Evolutionary conservation across 768 basidiomycete species (phyloP).

Genomic region (Ramaria rubella): DNA sequence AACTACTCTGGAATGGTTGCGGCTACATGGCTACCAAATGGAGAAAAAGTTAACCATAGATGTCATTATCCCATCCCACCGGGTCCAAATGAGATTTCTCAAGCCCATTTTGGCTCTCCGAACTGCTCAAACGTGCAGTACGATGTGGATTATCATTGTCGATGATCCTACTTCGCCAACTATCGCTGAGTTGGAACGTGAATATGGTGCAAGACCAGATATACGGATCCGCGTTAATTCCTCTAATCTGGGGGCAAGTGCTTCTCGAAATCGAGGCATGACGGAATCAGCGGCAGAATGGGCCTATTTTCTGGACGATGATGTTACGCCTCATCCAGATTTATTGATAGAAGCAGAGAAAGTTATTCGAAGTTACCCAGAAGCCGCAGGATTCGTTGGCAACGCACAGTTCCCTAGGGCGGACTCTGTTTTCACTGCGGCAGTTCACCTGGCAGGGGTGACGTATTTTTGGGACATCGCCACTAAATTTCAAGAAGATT

Average conservation of each 20-base stretch:
- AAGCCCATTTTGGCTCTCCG: constrained; percentile 39
- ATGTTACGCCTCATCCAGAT: constrained; percentile 37
- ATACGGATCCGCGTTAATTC: constrained; percentile 48
- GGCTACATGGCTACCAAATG: constrained; percentile 15
- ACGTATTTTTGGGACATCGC: constrained; percentile 62
- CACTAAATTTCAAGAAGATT: constrained; percentile 36
- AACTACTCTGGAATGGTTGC: constrained; percentile 33
- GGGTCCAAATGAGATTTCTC: constrained; percentile 41
- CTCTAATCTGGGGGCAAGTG: constrained; percentile 44
- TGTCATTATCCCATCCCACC: constrained; percentile 50
- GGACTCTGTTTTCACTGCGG: constrained; percentile 42
- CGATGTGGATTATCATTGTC: constrained; percentile 53
- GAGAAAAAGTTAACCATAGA: constrained; percentile 43
- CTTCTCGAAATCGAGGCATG: constrained; percentile 49
- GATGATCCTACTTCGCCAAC: constrained; percentile 44
- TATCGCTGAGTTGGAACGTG: constrained; percentile 32
- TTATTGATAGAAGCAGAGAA: constrained; percentile 42
- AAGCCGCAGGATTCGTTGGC: constrained; percentile 51
- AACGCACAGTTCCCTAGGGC: constrained; percentile 44
- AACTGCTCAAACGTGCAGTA: constrained; percentile 35
- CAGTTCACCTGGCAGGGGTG: constrained; percentile 49
- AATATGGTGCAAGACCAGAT: constrained; percentile 39
- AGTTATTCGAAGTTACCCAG: constrained; percentile 38
- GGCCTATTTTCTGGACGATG: constrained; percentile 58
- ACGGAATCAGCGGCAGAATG: constrained; percentile 50